Evolutionary conservation across 257 asterid genomes (phyloP), one percentile per base, ranked within the genome.

Genomic region (Galeopsis tetrahit): DNA sequence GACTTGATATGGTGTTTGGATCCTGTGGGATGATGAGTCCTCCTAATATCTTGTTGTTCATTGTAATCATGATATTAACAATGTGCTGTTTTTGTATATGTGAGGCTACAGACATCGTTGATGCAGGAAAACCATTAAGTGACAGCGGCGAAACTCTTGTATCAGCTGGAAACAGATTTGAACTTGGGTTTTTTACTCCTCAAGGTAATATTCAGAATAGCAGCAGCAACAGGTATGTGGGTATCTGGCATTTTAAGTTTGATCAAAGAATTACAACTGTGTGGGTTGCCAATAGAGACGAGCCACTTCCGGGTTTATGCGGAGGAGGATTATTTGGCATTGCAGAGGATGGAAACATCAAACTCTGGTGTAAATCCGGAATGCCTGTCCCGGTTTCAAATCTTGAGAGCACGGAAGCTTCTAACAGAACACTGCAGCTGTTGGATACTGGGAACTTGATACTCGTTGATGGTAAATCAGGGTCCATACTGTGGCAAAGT

Each of bases 361-460:
- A 49, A 63, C 36, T 81, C 3, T 40, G 42, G 74, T 59, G 75
- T 58, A 8, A 46, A 5, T 2, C 28, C 10, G 49, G 6, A 39
- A 0, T 0, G 0, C 0, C 28, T 62, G 8, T 13, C 11, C 6
- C 58, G 48, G 1, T 52, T 34, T 49, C 82, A 53, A 0, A 0
- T 1, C 10, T 77, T 39, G 31, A 5, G 2, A 10, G 5, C 4
- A 31, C 77, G 14, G 9, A 2, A 2, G 11, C 2, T 33, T 57
- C 2, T 14, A 78, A 72, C 64, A 34, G 79, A 34, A 78, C 57
- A 10, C 59, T 78, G 72, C 79, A 69, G 79, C 71, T 86, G 9
- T 15, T 63, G 78, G 86, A 84, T 82, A 2, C 82, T 1, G 92
- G 92, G 53, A 86, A 86, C 68, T 82, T 86, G 78, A 43, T 68